phyloP scores from a whole-genome alignment of 2,329 filamentous ascomycete genomes.

The Lachnellula occidentalis region DNA sequence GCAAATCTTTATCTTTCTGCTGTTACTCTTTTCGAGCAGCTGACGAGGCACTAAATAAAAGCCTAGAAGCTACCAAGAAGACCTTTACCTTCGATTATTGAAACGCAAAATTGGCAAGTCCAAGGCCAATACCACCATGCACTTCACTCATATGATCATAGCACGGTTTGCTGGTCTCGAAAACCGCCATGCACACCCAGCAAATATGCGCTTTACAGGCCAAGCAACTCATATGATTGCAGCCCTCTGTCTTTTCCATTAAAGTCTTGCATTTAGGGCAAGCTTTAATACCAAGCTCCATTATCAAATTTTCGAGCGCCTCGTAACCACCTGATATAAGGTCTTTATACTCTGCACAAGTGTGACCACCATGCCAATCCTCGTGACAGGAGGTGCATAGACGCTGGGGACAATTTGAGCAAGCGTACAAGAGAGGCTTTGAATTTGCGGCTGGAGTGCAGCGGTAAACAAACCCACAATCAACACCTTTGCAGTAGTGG shows the following conservation, averaged over 20 bases:
- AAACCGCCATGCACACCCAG: background rate
- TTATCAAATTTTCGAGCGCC: background rate
- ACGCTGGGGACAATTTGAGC: background rate
- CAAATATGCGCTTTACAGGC: background rate
- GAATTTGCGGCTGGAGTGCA: background rate
- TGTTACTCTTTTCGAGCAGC: no score
- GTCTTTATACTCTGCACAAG: conserved; percentile 8
- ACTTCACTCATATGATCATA: background rate
- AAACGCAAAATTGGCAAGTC: background rate
- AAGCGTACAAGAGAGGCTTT: background rate
- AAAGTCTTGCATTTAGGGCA: background rate
- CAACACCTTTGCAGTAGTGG: background rate
- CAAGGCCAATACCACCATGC: background rate
- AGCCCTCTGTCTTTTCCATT: background rate
- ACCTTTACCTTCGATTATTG: background rate
- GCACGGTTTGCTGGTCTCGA: background rate
- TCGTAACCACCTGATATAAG: conserved; percentile 3
- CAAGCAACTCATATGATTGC: background rate
- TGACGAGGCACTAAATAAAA: no score
- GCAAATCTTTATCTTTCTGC: no score
- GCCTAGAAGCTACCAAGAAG: no score
- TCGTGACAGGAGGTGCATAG: conserved; percentile 7
- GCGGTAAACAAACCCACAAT: background rate
- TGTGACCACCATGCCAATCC: background rate
- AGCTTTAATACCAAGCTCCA: background rate